Base-by-base conservation (phyloP, 139 green algal genomes). In the Trebouxia sp. region DNA sequence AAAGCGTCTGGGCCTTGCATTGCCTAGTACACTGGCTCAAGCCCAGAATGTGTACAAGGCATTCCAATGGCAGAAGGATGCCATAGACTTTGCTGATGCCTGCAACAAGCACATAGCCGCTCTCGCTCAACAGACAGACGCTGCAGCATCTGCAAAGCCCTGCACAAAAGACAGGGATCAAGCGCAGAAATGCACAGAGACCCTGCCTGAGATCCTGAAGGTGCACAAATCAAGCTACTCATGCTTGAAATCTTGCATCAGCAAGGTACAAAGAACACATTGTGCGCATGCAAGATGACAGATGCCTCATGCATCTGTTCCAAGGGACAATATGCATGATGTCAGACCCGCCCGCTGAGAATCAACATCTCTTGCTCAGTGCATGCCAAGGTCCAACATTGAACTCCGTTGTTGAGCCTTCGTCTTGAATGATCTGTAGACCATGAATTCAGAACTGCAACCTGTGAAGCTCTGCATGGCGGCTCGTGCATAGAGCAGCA, bases 21-120 rank as follows among this genome's bases (percentile, higher is more conserved):
- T 72, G 62, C 32, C 62, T 26, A 45, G 62, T 48, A 53, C 42
- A 41, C 56, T 77, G 26, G 48, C 58, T 7, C 50, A 78, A 12
- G 75, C 85, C 22, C 26, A 37, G 10, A 47, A 76, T 5, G 65
- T 86, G 30, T 65, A 55, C 1, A 38, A 62, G 0, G 69, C 26
- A 55, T 89, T 88, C 20, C 26, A 66, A n/a, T 80, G 70, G 39
- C 85, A 89, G 78, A 66, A 72, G 22, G 85, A 89, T 28, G 85
- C 85, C 1, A 76, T 89, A 35, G 75, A 81, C 3, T 74, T 78
- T 35, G 84, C 83, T n/a, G 85, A 89, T 45, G 43, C 43, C 15
- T 85, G 79, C 75, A 89, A 89, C 70, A 20, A 9, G 20, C n/a
- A 56, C 3, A 43, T 45, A 30, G 42, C 56, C 14, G 65, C 42